Evolutionary conservation across 164 flowering plant species (phyloP), one percentile per base, ranked within the genome.

Genomic region (Magnolia changhungtana): DNA sequence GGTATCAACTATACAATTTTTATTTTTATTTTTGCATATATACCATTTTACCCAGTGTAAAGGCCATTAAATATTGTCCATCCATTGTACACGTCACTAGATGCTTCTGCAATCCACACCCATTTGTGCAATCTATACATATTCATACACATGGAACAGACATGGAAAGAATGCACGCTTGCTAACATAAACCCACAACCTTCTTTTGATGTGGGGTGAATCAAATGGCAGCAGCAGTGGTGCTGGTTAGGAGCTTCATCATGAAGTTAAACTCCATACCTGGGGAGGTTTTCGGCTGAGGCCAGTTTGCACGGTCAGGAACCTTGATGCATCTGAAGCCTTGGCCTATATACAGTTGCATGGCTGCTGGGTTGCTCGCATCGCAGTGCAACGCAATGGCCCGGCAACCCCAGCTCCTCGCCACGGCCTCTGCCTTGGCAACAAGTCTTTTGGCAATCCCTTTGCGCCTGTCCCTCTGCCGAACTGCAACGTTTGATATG

Each of bases 281-380:
- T 8, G 94, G 93, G 29, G 97, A 78, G 59, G 91, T 88, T 80
- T 81, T 91, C 8, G 99, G 99, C 74, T 89, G 92, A 2, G 99
- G 99, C 99, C 99, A 95, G 7, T 88, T 91, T 24, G 98, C 98
- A 67, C 88, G 87, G 75, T 88, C 89, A 1, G 99, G 99, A n/a
- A 95, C 90, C 78, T 87, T 89, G 76, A 95, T 83, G 63, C 87
- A 80, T 81, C 80, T 95, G 82, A 91, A 95, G 65, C 97, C 98
- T 78, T 88, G 95, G 66, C 90, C 87, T 81, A 78, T 79, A 81
- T 95, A 95, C 80, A 93, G 80, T 29, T 81, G 86, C 49, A 83
- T 81, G 3, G 99, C 99, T 18, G 89, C 95, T 0, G 89, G 89
- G 68, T 95, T 93, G 80, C 78, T 88, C 52, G 83, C 69, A 63